Evolutionary conservation across 1,284 basidiomycete species (phyloP).

Genomic region (Ustilago curta): DNA sequence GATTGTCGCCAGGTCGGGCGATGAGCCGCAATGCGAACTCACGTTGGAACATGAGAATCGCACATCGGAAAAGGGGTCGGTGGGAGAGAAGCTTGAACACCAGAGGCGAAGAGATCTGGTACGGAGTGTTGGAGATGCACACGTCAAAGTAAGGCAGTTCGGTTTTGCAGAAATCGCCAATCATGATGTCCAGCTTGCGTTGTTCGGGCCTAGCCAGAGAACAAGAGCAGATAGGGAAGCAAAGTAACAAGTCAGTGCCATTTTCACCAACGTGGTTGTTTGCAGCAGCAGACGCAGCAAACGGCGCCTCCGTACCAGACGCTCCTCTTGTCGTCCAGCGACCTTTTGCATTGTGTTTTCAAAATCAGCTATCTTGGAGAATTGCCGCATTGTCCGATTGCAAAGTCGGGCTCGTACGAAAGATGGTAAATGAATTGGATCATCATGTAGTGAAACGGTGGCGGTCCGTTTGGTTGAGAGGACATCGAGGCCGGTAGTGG

Average conservation of each 20-base stretch:
- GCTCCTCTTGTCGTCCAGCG: neutral
- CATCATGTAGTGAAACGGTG: conserved; percentile 34
- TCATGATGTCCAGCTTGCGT: conserved; percentile 90
- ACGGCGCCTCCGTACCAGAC: conserved; percentile 7
- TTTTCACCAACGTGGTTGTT: neutral
- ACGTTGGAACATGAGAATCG: conserved; percentile 99
- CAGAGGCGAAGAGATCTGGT: conserved; percentile 98
- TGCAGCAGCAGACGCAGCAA: conserved; percentile 11
- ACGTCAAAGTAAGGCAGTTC: conserved; percentile 98
- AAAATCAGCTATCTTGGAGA: conserved; percentile 48
- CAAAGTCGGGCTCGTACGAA: conserved; percentile 59
- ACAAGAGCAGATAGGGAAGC: neutral
- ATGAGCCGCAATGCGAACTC: conserved; percentile 95
- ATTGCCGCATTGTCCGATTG: conserved; percentile 58
- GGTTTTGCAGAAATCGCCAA: conserved; percentile 97
- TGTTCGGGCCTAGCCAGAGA: conserved; percentile 81
- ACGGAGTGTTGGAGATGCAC: conserved; percentile 98
- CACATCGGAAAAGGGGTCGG: conserved; percentile 90
- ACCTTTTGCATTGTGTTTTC: neutral
- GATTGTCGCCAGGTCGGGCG: conserved; percentile 82
- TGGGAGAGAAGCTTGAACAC: conserved; percentile 97
- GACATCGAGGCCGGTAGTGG: neutral
- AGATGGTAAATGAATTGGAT: conserved; percentile 56
- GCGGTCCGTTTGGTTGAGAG: no score
- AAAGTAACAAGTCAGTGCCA: conserved; percentile 10